A percentile compares a stretch with the other conserved stretches of the same genome.
phyloP scores from a whole-genome alignment of 2,329 filamentous ascomycete species.

The Knufia fluminis region DNA sequence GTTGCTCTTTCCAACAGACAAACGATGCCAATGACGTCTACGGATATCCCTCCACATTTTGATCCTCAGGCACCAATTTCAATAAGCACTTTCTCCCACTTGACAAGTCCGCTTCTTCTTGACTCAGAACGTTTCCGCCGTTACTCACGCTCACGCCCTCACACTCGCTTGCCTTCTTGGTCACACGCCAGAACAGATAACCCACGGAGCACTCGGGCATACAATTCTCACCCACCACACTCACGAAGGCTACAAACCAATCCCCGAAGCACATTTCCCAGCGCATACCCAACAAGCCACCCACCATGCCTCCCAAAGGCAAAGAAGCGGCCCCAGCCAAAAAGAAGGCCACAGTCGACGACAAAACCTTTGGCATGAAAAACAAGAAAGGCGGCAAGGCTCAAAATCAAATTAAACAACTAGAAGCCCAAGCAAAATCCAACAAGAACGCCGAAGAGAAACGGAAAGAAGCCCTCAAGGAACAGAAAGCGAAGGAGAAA shows the following conservation, averaged over 20 bases:
- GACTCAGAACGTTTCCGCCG: not conserved
- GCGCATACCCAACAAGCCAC: not conserved
- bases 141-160: not conserved
- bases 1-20: not conserved
- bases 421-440: constrained; percentile 62
- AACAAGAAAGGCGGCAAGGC: constrained; percentile 95
- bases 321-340: constrained; percentile 37
- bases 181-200: too few relatives aligned
- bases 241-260: not conserved
- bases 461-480: constrained; percentile 58
- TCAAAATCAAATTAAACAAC: constrained; percentile 78
- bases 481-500: constrained; percentile 74
- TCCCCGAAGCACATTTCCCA: not conserved
- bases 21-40: constrained; percentile 1
- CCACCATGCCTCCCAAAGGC: constrained; percentile 40
- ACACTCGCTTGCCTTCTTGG: not conserved
- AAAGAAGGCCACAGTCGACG: constrained; percentile 55
- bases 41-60: constrained; percentile 1
- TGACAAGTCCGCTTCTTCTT: not conserved
- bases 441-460: constrained; percentile 83
- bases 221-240: too few relatives aligned
- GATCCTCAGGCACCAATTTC: not conserved
- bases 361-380: constrained; percentile 99
- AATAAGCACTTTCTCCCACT: too few relatives aligned
- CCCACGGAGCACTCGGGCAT: too few relatives aligned